Evolutionary conservation across 257 asterid species (phyloP).

Genomic region (Fraxinus cuspidata): DNA sequence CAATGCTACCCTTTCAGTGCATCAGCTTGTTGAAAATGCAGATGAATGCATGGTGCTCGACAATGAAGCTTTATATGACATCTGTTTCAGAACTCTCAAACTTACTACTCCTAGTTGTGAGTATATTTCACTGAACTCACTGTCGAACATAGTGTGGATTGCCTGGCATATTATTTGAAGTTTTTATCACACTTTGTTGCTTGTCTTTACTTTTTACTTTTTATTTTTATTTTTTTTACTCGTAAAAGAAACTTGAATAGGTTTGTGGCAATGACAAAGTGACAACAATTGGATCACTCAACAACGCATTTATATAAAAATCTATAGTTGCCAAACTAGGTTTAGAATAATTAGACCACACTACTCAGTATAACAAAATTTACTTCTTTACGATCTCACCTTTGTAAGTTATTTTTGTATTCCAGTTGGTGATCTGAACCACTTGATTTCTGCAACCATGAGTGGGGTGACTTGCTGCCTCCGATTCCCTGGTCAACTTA

Average conservation of each 20-base stretch:
- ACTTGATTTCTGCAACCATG: slow-evolving; percentile 87
- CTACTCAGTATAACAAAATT: background rate
- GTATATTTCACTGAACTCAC: slow-evolving; percentile 26
- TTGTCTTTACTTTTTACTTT: background rate
- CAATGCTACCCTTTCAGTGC: slow-evolving; percentile 84
- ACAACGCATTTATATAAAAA: no score
- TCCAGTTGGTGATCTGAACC: slow-evolving; percentile 87
- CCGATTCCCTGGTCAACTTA: slow-evolving; percentile 87
- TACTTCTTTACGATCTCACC: background rate
- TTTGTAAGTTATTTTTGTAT: slow-evolving; percentile 5
- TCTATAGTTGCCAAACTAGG: background rate
- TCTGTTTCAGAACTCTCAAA: slow-evolving; percentile 78
- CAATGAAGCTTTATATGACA: slow-evolving; percentile 78
- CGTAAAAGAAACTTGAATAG: background rate
- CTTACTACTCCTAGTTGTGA: slow-evolving; percentile 91
- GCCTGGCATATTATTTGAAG: background rate
- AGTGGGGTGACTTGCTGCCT: slow-evolving; percentile 95
- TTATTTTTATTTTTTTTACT: background rate
- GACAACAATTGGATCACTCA: no score
- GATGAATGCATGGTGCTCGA: slow-evolving; percentile 92
- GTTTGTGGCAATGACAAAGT: background rate
- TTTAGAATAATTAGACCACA: no score
- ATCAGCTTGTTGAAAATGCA: slow-evolving; percentile 87
- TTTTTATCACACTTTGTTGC: background rate
- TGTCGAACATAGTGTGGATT: background rate